Evolutionary conservation across 768 basidiomycete genomes (phyloP).

Genomic region (Tephrocybe rancida): DNA sequence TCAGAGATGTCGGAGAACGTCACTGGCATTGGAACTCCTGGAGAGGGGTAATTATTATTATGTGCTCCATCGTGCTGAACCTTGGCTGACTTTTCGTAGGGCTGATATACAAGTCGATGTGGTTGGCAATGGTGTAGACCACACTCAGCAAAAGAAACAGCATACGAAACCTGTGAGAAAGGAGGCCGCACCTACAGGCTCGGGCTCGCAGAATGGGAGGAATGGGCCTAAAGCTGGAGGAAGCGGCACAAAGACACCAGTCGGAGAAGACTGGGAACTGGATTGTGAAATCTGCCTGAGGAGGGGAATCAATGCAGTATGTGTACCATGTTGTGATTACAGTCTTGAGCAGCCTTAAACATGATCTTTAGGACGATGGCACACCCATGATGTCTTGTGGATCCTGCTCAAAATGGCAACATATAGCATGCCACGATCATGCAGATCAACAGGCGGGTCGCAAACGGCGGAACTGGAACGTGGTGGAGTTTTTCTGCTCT

Average conservation of each 20-base stretch:
- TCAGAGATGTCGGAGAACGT: conserved; percentile 28
- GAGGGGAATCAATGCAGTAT: conserved; percentile 72
- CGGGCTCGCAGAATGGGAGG: conserved; percentile 7
- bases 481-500: conserved; percentile 80
- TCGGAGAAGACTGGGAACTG: conserved; percentile 77
- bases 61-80: background rate
- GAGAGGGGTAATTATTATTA: conserved; percentile 9
- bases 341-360: too few species aligned
- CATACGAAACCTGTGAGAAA: conserved; percentile 11
- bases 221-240: conserved; percentile 2
- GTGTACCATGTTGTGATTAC: conserved; percentile 24
- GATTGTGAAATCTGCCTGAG: conserved; percentile 86
- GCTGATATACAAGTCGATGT: conserved; percentile 10
- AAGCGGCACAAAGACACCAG: conserved; percentile 51
- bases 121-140: background rate
- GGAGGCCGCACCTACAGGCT: background rate
- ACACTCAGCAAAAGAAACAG: background rate
- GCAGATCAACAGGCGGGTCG: conserved; percentile 66
- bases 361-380: conserved; percentile 79
- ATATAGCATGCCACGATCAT: conserved; percentile 81
- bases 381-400: conserved; percentile 82
- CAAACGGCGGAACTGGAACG: conserved; percentile 78
- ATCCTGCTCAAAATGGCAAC: conserved; percentile 85
- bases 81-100: background rate
- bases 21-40: conserved; percentile 9